Evolutionary conservation across 805 yeast species (phyloP).

Genomic region (Candida ponderosae): DNA sequence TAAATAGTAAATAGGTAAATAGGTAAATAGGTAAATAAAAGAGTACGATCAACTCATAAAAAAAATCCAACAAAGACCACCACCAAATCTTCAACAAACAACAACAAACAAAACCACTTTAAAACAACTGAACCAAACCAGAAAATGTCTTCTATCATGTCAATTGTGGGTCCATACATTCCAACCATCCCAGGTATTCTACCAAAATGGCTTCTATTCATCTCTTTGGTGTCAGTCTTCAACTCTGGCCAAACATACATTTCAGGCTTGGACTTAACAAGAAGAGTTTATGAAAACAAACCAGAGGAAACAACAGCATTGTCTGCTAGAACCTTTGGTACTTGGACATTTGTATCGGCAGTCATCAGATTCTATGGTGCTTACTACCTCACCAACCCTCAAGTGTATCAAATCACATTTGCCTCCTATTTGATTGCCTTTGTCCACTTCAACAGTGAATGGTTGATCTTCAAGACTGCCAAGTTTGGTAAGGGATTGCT

Average conservation of each 20-base stretch:
- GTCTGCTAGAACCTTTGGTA: conserved; percentile 96
- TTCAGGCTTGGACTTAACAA: conserved; percentile 66
- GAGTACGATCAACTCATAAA: too few relatives aligned
- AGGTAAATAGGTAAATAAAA: too few relatives aligned
- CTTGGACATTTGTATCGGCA: conserved; percentile 90
- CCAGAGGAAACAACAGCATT: conserved; percentile 57
- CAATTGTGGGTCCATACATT: conserved; percentile 24
- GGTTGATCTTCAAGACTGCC: conserved; percentile 73
- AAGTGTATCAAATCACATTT: conserved; percentile 70
- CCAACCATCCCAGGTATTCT: conserved; percentile 47
- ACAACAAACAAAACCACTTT: too few relatives aligned
- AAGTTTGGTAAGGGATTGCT: conserved; percentile 79
- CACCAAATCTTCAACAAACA: too few relatives aligned
- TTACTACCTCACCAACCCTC: conserved; percentile 57
- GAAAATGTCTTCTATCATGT: conserved; percentile 23
- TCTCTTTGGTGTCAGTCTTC: conserved; percentile 81
- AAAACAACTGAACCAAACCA: neutral
- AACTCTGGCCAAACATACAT: conserved; percentile 83
- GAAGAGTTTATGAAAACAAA: conserved; percentile 64
- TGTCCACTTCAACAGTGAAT: conserved; percentile 75
- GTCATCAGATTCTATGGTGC: conserved; percentile 86
- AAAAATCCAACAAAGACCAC: too few relatives aligned
- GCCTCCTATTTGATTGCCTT: conserved; percentile 80
- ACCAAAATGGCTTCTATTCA: conserved; percentile 74
- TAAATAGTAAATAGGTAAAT: too few relatives aligned